phyloP scores from a whole-genome alignment of 768 basidiomycete species.

The Austroboletus festivus region DNA sequence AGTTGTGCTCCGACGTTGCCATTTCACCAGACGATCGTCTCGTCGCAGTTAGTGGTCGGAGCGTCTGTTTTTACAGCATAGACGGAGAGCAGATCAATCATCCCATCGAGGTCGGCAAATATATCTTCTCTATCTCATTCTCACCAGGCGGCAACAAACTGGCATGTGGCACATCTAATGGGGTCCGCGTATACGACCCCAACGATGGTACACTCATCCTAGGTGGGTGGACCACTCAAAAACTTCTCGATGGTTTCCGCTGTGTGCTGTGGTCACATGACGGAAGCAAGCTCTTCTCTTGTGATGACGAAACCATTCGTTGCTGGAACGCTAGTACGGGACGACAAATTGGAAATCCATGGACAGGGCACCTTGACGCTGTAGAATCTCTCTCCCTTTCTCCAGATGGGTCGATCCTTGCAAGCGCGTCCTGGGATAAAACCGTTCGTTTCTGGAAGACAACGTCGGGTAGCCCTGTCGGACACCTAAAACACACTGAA shows the following conservation, averaged over 20 bases:
- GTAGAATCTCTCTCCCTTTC: background rate
- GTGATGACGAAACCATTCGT: background rate
- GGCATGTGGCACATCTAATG: background rate
- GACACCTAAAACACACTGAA: too few species aligned
- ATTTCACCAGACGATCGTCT: slow-evolving; percentile 1
- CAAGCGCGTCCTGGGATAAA: background rate
- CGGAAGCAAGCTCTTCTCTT: slow-evolving; percentile 10
- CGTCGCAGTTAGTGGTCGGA: background rate
- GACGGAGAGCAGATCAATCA: background rate
- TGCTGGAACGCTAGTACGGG: slow-evolving; percentile 7
- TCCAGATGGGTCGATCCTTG: too few species aligned
- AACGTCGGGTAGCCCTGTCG: background rate
- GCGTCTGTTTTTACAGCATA: background rate
- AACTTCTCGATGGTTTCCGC: rapidly evolving
- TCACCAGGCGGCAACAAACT: slow-evolving; percentile 5
- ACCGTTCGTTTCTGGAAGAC: slow-evolving; percentile 6
- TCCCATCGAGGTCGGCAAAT: background rate
- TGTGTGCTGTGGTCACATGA: slow-evolving; percentile 13
- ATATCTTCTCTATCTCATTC: background rate
- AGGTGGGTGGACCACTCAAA: background rate
- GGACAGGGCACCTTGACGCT: slow-evolving; percentile 11
- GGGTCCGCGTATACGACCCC: background rate
- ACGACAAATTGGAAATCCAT: background rate
- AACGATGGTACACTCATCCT: background rate
- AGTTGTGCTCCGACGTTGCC: rapidly evolving